phyloP scores from a whole-genome alignment of 2,329 filamentous ascomycete species.

The Sordariomycetes sp. region DNA sequence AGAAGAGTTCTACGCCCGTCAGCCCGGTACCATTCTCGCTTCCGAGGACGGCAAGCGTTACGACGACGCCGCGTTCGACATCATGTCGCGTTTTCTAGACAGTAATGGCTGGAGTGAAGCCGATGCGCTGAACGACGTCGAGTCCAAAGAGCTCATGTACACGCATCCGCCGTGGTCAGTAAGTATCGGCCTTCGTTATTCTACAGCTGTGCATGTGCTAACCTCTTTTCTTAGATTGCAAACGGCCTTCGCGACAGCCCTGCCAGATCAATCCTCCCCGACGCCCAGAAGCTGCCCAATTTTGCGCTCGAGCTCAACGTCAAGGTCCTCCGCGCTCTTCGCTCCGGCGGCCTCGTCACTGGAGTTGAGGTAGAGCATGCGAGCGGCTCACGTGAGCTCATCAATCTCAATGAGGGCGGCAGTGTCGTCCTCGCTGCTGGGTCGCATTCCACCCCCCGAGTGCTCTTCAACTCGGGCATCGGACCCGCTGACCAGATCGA shows the following conservation, averaged over 20 bases:
- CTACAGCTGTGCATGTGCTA: too few species aligned
- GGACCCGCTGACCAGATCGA: conserved; percentile 51
- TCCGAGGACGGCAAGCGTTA: conserved; percentile 60
- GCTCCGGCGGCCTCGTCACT: conserved; percentile 50
- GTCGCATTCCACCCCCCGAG: conserved; percentile 56
- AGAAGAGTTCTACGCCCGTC: conserved; percentile 50
- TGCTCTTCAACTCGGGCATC: conserved; percentile 52
- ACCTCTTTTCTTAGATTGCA: too few species aligned
- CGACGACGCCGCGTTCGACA: conserved; percentile 53
- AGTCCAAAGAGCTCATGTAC: conserved; percentile 56
- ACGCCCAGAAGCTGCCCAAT: conserved; percentile 47
- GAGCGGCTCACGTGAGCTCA: conserved; percentile 40
- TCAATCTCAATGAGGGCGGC: conserved; percentile 51
- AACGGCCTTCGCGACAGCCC: conserved; percentile 60
- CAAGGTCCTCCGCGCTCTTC: conserved; percentile 54
- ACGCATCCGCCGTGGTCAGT: conserved; percentile 56
- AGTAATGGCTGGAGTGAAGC: conserved; percentile 54
- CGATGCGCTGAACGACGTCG: conserved; percentile 47
- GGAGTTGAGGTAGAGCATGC: conserved; percentile 56
- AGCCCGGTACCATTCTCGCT: conserved; percentile 42
- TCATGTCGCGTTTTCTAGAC: conserved; percentile 48
- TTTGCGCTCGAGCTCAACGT: conserved; percentile 59
- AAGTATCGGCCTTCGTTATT: too few species aligned
- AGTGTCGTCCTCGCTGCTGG: conserved; percentile 60
- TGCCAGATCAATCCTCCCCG: conserved; percentile 59